Percentiles rank a stretch among this genome's conserved stretches.
These are phyloP conservation scores for Chaetomiaceae sp. DNA, from an alignment of 2,329 filamentous ascomycete species.

Conservation along the genomic window DNA sequence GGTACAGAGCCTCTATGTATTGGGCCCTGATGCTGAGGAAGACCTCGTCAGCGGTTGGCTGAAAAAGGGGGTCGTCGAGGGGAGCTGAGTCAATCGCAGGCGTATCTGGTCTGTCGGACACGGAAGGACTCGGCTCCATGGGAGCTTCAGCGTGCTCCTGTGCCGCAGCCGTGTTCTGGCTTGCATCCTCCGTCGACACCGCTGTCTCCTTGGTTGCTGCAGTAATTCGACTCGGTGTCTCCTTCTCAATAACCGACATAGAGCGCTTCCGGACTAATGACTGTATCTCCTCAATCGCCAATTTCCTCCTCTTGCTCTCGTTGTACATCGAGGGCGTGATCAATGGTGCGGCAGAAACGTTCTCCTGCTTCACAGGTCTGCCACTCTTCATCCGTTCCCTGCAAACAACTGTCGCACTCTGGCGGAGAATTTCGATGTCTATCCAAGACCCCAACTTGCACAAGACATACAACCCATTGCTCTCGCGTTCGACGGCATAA, in stretches of 20 bases:
- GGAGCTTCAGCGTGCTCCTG: neutral
- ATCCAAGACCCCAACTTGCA: constrained; percentile 67
- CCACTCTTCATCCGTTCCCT: constrained; percentile 29
- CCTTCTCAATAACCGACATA: constrained; percentile 37
- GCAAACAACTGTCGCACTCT: constrained; percentile 46
- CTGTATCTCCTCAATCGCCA: constrained; percentile 61
- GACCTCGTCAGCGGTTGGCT: constrained; percentile 47
- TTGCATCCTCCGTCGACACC: neutral
- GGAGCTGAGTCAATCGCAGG: constrained; percentile 6
- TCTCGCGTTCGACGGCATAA: constrained; percentile 64
- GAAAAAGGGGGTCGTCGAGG: constrained; percentile 27
- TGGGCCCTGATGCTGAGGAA: constrained; percentile 56
- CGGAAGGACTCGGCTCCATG: neutral
- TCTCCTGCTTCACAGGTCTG: constrained; percentile 16
- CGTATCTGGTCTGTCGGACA: neutral
- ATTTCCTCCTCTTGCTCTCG: constrained; percentile 50
- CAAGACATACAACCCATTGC: constrained; percentile 57
- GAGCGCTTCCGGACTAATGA: constrained; percentile 55
- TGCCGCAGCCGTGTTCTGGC: neutral
- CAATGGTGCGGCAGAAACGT: constrained; percentile 27
- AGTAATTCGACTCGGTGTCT: constrained; percentile 21
- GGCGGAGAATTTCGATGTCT: constrained; percentile 50
- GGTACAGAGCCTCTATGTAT: constrained; percentile 58
- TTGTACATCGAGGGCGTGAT: constrained; percentile 45
- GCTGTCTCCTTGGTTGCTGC: constrained; percentile 7